Evolutionary conservation across 768 basidiomycete genomes (phyloP).

Genomic region (Dentipellis sp.): DNA sequence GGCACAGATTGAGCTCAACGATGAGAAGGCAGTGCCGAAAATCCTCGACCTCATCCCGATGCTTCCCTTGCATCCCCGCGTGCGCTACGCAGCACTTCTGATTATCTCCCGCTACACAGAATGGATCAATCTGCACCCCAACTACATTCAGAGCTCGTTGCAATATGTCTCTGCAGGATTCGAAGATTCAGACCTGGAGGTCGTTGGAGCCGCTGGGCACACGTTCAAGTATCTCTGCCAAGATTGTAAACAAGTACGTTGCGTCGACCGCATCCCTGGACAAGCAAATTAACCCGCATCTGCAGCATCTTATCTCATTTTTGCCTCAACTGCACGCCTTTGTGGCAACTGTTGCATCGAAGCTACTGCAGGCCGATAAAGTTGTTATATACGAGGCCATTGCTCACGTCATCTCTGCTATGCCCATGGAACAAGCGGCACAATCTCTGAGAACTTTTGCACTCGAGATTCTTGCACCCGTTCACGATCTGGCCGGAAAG

Average conservation of each 20-base stretch:
- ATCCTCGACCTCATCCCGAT: constrained; percentile 92
- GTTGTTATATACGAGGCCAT: constrained; percentile 94
- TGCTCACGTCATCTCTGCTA: constrained; percentile 87
- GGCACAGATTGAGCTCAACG: constrained; percentile 76
- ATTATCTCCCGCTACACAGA: constrained; percentile 95
- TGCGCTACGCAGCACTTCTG: constrained; percentile 91
- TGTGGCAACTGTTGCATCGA: constrained; percentile 67
- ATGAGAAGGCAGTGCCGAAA: constrained; percentile 83
- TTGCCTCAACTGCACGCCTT: constrained; percentile 88
- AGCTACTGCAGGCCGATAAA: constrained; percentile 78
- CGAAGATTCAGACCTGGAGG: constrained; percentile 69
- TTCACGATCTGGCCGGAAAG: constrained; percentile 57
- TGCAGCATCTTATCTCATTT: constrained; percentile 83
- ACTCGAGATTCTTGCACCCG: constrained; percentile 69
- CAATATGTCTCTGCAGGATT: constrained; percentile 92
- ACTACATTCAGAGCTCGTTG: constrained; percentile 77
- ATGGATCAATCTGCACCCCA: constrained; percentile 88
- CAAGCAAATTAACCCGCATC: neutral
- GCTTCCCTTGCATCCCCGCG: constrained; percentile 81
- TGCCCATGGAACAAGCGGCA: constrained; percentile 85
- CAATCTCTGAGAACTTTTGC: constrained; percentile 82
- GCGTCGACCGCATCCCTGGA: neutral
- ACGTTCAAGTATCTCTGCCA: constrained; percentile 95
- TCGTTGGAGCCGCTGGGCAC: constrained; percentile 89
- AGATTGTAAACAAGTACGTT: constrained; percentile 79